Evolutionary conservation across 768 basidiomycete species (phyloP), one percentile per base, ranked within the genome.

Genomic region (Clathrus columnatus): DNA sequence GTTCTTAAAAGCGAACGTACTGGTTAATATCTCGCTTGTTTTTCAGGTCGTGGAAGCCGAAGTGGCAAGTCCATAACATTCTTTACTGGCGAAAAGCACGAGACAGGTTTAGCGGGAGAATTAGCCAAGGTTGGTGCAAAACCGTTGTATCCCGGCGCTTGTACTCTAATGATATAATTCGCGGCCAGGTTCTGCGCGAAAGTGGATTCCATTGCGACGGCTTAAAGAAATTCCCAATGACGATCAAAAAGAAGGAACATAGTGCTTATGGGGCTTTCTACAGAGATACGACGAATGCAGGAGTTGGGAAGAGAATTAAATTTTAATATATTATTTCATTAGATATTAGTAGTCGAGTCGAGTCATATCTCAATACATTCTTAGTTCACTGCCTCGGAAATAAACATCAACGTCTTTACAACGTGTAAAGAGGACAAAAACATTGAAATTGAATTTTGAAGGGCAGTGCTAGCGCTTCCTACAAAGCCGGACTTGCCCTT

Each of bases 161-260:
- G 4, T 8, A 20, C 10, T 17, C 16, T 32, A 14, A 29, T 48
- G 8, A 54, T 20, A 11, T 26, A 23, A 7, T 14, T 23, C 21
- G 11, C 14, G 7, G n/a, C n/a, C 79, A 89, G 7, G 91, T 99
- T 41, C 75, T 98, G 53, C 73, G 85, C 51, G 96, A 98, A 67
- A 85, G 87, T 45, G 90, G 87, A 27, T 90, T 88, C 60, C 81
- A 86, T 55, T 80, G 84, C 48, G 82, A 87, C 61, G 83, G 71
- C 5, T 73, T 96, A 70, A 81, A 84, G 50, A 83, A 84, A 63
- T 97, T 96, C 75, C 91, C 92, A 50, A 91, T 94, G 80, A 90
- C 93, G 57, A 91, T 98, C 73, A 96, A 95, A 76, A 98, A 98
- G 78, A 91, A 83, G 77, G 81, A 85, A 62, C 94, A 97, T 63